Base-by-base conservation (phyloP, 768 basidiomycete species). In the Sarcomyxa edulis region DNA sequence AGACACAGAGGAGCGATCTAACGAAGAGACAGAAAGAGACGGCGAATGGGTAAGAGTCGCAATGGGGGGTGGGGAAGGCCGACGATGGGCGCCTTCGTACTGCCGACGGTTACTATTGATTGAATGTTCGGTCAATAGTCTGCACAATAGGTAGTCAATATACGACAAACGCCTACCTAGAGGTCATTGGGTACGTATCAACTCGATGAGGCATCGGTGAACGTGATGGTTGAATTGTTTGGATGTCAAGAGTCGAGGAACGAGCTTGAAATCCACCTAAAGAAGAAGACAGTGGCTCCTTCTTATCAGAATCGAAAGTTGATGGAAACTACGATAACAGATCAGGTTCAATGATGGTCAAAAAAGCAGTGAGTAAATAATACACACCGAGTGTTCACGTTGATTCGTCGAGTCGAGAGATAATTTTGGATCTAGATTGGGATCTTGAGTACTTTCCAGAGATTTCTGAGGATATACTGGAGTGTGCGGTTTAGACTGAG, bases 1-100 rank as follows among this genome's bases (percentile, higher is more conserved):
- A n/a, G 69, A 70, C 31, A 74, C 70, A 23, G 74, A 71, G 31
- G 75, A 74, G 50, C 76, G 72, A 62, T 80, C 78, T 24, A 73
- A 62, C 0, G 77, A 77, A 30, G 76, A 75, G 24, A 72, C 68
- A 7, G 76, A 79, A 24, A 75, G 61, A 5, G 78, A 74, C 27
- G 81, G 78, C 0, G 81, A 83, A 51, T 76, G 74, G 18, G 76
- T 61, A 44, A 67, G 64, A 30, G 69, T 66, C 7, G 71, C 70
- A 44, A 70, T 71, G 43, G 67, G 73, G 2, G 65, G 74, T 23
- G 66, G 76, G 38, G 62, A 75, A 40, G 65, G 53, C 48, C 6
- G 61, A 54, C 21, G 62, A 37, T 59, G 61, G 40, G 58, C 43
- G 47, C 53, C 55, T 47, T 68, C 69, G 54, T 69, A 68, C 33